Conservation (phyloP, 75 land plant genomes). For the Pseudotsuga menziesii region DNA sequence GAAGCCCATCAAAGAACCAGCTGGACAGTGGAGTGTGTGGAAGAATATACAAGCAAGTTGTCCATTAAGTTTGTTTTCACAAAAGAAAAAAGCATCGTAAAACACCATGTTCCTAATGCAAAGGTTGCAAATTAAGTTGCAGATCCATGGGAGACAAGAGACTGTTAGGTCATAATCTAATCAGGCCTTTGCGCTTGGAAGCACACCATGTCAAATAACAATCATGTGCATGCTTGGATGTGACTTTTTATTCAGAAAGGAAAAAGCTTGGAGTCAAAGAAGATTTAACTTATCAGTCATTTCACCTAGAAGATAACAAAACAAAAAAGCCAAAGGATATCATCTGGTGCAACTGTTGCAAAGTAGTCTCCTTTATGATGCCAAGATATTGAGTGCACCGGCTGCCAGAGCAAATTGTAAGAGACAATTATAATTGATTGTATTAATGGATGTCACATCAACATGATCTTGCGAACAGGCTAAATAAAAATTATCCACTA, state of each 20-base stretch:
- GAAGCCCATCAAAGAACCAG: neutral
- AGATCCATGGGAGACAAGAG: neutral
- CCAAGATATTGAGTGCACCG: conserved; percentile 78
- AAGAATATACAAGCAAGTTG: neutral
- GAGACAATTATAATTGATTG: neutral
- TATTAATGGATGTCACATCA: neutral
- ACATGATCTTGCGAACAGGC: neutral
- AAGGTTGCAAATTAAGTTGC: neutral
- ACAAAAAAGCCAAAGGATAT: conserved; percentile 67
- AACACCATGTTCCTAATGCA: neutral
- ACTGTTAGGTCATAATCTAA: neutral
- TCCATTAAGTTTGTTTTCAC: neutral
- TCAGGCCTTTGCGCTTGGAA: neutral
- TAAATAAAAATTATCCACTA: neutral
- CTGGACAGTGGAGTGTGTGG: neutral
- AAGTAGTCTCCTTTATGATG: conserved; percentile 97
- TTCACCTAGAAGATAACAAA: neutral
- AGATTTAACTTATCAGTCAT: neutral
- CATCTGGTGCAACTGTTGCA: conserved; percentile 83
- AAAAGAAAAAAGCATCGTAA: neutral
- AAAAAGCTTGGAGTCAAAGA: neutral
- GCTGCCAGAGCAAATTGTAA: conserved; percentile 35
- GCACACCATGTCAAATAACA: neutral
- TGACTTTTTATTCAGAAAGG: neutral
- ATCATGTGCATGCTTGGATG: neutral